phyloP scores from a whole-genome alignment of 2,329 filamentous ascomycete genomes.

The Epichloe amarillans region DNA sequence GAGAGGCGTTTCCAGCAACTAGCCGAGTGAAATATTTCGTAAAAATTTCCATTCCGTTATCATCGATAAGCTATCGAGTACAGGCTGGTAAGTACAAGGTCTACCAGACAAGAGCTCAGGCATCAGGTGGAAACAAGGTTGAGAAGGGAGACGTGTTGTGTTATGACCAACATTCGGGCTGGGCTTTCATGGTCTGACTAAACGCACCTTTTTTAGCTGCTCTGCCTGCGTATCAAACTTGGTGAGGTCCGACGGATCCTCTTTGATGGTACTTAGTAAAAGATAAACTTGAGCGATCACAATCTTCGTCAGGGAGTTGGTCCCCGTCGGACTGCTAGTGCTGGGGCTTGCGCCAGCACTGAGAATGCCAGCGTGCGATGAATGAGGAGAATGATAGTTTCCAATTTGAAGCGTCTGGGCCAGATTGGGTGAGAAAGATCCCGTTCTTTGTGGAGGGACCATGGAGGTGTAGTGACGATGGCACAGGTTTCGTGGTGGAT shows the following conservation, averaged over 20 bases:
- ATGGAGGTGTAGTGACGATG: slow-evolving; percentile 32
- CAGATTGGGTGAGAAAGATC: slow-evolving; percentile 52
- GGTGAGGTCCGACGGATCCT: slow-evolving; percentile 66
- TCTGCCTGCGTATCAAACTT: slow-evolving; percentile 91
- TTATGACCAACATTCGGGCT: not conserved
- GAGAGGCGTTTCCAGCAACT: slow-evolving; percentile 76
- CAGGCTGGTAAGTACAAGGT: slow-evolving; percentile 10
- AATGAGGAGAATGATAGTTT: slow-evolving; percentile 41
- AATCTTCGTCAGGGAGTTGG: slow-evolving; percentile 71
- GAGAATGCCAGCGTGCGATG: slow-evolving; percentile 41
- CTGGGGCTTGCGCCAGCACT: slow-evolving; percentile 49
- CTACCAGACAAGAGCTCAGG: not conserved
- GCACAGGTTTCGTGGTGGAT: slow-evolving; percentile 18
- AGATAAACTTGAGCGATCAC: slow-evolving; percentile 92
- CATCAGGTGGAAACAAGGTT: not conserved
- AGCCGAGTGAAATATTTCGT: slow-evolving; percentile 90
- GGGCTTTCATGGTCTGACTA: not conserved
- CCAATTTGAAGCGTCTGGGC: slow-evolving; percentile 44
- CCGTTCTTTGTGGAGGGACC: slow-evolving; percentile 47
- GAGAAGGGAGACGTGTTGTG: not conserved
- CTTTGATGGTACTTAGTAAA: slow-evolving; percentile 84
- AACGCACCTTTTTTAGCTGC: slow-evolving; percentile 77
- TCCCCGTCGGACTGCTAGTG: slow-evolving; percentile 49
- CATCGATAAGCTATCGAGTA: slow-evolving; percentile 65
- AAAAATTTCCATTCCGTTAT: slow-evolving; percentile 98